These are phyloP conservation scores for Trichoderma sp. DNA, from an alignment of 2,329 filamentous ascomycete genomes.

Conservation along the genomic window DNA sequence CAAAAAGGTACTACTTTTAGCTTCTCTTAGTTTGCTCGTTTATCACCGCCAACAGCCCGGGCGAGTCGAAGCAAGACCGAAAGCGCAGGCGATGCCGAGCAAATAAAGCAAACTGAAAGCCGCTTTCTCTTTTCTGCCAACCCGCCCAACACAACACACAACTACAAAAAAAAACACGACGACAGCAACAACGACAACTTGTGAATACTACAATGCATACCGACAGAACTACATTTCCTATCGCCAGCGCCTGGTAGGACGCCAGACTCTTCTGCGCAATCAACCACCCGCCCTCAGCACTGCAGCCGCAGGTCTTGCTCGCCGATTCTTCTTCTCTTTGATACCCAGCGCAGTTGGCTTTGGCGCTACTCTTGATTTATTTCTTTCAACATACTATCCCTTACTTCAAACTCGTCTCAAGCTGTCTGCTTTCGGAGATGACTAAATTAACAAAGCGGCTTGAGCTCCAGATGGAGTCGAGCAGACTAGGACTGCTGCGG, in stretches of 20 bases:
- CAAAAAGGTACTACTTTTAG: constrained; percentile 1
- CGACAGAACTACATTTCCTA: constrained; percentile 23
- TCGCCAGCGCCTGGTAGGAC: constrained; percentile 26
- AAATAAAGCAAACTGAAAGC: constrained; percentile 1
- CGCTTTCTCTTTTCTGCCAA: neutral
- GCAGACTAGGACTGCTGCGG: constrained; percentile 14
- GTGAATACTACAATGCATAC: constrained; percentile 26
- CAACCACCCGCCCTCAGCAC: neutral
- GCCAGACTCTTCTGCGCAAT: constrained; percentile 18
- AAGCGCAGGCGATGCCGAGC: neutral
- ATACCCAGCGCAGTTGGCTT: constrained; percentile 26
- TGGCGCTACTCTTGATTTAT: neutral
- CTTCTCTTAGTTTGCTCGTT: constrained; percentile 7
- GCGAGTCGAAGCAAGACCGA: neutral
- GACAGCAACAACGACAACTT: neutral
- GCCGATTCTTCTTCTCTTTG: constrained; percentile 15
- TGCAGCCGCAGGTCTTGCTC: constrained; percentile 1
- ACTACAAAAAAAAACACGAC: no score
- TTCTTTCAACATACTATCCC: neutral
- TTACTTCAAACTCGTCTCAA: neutral
- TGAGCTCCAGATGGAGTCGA: constrained; percentile 21
- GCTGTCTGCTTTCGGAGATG: constrained; percentile 5
- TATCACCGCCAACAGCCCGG: constrained; percentile 13
- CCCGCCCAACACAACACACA: constrained; percentile 5
- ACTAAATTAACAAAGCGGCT: constrained; percentile 21